Percentiles rank a stretch among this genome's conserved stretches.
Conservation (phyloP, 768 basidiomycete genomes). For the Lyophyllum atratum region DNA sequence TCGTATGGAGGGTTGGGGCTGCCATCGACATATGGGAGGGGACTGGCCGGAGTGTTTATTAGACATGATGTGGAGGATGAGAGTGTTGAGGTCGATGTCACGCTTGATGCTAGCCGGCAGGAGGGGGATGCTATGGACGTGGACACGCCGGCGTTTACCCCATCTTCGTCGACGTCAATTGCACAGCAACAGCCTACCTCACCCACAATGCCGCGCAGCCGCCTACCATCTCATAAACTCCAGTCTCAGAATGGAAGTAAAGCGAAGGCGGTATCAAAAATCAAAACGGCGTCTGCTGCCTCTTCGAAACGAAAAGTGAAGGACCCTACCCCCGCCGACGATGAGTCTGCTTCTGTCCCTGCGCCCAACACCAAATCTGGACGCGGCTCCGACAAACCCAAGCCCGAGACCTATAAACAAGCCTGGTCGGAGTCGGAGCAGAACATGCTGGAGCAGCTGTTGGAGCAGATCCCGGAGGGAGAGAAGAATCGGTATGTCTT, state of each 20-base stretch:
- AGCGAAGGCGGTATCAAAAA: too few species aligned
- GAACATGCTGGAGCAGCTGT: conserved; percentile 69
- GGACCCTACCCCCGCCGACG: too few species aligned
- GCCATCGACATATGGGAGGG: conserved; percentile 20
- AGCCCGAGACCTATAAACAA: conserved; percentile 78
- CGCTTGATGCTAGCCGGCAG: conserved; percentile 29
- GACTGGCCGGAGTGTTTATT: conserved; percentile 47
- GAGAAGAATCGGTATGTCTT: conserved; percentile 82
- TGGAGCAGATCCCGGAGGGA: conserved; percentile 76
- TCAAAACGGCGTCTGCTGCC: too few species aligned
- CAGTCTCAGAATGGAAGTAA: conserved; percentile 2
- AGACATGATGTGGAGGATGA: conserved; percentile 62
- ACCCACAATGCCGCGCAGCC: not conserved
- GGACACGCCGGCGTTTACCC: not conserved
- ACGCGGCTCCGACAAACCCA: too few species aligned
- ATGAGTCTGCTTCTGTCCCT: too few species aligned
- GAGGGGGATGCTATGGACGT: not conserved
- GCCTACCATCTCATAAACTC: conserved; percentile 5
- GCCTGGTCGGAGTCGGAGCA: conserved; percentile 79
- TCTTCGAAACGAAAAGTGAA: too few species aligned
- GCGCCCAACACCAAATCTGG: too few species aligned
- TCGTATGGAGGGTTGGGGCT: conserved; percentile 33
- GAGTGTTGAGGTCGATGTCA: conserved; percentile 61
- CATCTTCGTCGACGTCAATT: not conserved
- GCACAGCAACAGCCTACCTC: not conserved